phyloP scores from a whole-genome alignment of 2,329 filamentous ascomycete genomes.

The Tympanopsis confertula region DNA sequence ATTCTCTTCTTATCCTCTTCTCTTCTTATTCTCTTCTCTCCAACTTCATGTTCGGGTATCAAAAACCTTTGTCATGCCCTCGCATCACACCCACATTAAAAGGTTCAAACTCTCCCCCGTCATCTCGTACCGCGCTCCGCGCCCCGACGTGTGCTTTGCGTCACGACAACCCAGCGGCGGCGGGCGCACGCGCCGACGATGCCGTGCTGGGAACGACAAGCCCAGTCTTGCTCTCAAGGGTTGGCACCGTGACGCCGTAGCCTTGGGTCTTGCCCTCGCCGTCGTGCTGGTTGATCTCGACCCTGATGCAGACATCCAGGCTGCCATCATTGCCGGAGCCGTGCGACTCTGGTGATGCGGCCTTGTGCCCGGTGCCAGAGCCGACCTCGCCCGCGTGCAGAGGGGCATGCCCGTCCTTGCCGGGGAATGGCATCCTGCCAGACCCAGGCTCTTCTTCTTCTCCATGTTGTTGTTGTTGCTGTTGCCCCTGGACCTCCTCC shows the following conservation, averaged over 20 bases:
- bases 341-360: conserved; percentile 43
- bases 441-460: conserved; percentile 5
- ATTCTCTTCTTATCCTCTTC: too few species aligned
- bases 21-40: too few species aligned
- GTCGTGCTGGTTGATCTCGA: conserved; percentile 79
- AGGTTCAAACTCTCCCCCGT: too few species aligned
- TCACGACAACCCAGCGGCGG: too few species aligned
- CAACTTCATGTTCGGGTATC: too few species aligned
- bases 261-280: conserved; percentile 66
- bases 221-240: conserved; percentile 31
- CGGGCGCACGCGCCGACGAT: too few species aligned
- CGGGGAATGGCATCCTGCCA: conserved; percentile 16
- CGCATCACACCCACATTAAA: too few species aligned
- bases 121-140: too few species aligned
- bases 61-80: too few species aligned
- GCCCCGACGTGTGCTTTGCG: too few species aligned
- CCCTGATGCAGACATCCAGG: conserved; percentile 73
- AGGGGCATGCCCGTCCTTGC: conserved; percentile 57
- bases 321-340: conserved; percentile 43
- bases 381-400: conserved; percentile 67
- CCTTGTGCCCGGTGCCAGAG: conserved; percentile 68
- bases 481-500: conserved; percentile 5
- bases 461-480: conserved; percentile 4
- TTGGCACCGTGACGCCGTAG: conserved; percentile 80
- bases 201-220: not conserved